A percentile compares a stretch with the other conserved stretches of the same genome.
These are phyloP conservation scores for Rhizomucor miehei DNA, from an alignment of 371 early-diverging fungal genomes.

Conservation along the genomic window DNA sequence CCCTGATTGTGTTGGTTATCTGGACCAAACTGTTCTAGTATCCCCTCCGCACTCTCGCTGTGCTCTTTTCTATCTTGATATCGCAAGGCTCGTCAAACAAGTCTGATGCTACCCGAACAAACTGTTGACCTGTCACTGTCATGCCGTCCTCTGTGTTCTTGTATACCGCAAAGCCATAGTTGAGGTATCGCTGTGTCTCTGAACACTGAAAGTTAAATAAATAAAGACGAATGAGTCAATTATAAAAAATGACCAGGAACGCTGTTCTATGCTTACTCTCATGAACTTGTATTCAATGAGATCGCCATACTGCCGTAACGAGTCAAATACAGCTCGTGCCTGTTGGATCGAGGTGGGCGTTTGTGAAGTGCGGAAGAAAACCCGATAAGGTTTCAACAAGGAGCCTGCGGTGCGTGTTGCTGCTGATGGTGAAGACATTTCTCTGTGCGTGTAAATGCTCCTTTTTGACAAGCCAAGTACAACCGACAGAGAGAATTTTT, in stretches of 20 bases:
- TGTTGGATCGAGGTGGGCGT: constrained; percentile 15
- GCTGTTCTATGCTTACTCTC: constrained; percentile 11
- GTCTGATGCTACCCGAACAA: constrained; percentile 17
- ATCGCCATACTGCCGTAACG: constrained; percentile 18
- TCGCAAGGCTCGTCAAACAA: constrained; percentile 21
- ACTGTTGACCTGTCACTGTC: constrained; percentile 13
- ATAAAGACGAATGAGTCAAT: not conserved
- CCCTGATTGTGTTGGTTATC: constrained; percentile 81
- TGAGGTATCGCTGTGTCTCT: constrained; percentile 22
- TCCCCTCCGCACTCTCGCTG: not conserved
- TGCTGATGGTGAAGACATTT: constrained; percentile 8
- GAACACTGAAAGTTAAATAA: constrained; percentile 14
- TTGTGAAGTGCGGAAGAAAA: constrained; percentile 19
- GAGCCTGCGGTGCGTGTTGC: not conserved
- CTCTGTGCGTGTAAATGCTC: not conserved
- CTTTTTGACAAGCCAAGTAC: too few relatives aligned
- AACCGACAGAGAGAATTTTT: too few relatives aligned
- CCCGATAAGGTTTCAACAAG: constrained; percentile 9
- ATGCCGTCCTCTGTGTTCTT: constrained; percentile 15
- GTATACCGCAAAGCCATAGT: constrained; percentile 23
- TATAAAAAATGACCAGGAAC: not conserved
- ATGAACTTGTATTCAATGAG: constrained; percentile 25
- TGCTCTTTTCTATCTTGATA: constrained; percentile 16
- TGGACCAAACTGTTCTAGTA: constrained; percentile 61
- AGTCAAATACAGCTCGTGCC: constrained; percentile 19